phyloP scores from a whole-genome alignment of 805 yeast species.

The Tetrapisispora fleetii region DNA sequence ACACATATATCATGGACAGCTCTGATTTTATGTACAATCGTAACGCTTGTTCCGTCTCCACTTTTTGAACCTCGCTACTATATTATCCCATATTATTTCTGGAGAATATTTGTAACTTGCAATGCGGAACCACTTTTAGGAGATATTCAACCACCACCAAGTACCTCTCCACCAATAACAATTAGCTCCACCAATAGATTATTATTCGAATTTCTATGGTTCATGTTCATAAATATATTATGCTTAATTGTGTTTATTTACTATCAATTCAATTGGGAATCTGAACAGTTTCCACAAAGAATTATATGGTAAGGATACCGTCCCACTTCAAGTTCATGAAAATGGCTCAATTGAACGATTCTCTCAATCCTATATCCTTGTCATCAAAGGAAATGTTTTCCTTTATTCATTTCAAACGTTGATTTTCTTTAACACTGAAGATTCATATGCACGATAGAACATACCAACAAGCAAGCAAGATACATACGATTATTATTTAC shows the following conservation, averaged over 20 bases:
- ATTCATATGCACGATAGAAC: no score
- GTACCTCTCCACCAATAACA: slow-evolving; percentile 10
- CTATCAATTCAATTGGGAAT: slow-evolving; percentile 59
- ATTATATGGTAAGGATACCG: slow-evolving; percentile 63
- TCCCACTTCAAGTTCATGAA: no score
- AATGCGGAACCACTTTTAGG: slow-evolving; percentile 30
- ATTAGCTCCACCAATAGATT: slow-evolving; percentile 30
- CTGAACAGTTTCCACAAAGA: slow-evolving; percentile 55
- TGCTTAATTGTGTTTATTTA: slow-evolving; percentile 48
- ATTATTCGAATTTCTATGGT: slow-evolving; percentile 53
- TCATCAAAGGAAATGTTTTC: no score
- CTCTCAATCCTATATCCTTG: neutral
- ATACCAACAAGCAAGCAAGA: no score
- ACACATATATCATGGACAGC: slow-evolving; percentile 42
- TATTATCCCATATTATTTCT: slow-evolving; percentile 67
- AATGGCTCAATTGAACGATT: no score
- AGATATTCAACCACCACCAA: slow-evolving; percentile 15
- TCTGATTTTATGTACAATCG: slow-evolving; percentile 40
- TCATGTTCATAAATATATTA: slow-evolving; percentile 41
- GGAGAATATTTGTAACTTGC: slow-evolving; percentile 48
- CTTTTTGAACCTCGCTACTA: slow-evolving; percentile 90
- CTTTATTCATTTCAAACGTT: no score
- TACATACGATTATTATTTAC: no score
- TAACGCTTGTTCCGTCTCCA: slow-evolving; percentile 80
- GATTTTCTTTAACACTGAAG: no score